Evolutionary conservation across 352 stramenopile species (phyloP).

Genomic region (Thalassiosira pacifica): DNA sequence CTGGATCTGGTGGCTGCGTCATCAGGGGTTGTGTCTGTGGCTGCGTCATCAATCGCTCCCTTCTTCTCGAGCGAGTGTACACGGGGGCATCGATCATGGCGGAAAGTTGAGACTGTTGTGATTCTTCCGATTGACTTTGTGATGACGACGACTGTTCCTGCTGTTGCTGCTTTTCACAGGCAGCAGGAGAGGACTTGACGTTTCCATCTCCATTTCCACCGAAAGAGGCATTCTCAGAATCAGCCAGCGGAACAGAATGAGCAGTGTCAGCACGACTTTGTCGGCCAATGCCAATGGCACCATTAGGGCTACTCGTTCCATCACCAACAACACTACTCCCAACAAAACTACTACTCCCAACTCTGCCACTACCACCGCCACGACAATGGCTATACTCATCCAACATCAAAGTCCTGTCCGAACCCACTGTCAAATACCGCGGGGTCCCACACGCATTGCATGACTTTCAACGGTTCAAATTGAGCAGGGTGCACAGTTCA

Average conservation of each 20-base stretch:
- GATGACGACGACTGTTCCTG: no score
- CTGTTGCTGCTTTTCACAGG: background rate
- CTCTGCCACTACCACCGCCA: no score
- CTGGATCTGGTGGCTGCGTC: slow-evolving; percentile 9
- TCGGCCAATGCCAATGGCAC: no score
- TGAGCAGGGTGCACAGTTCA: slow-evolving; percentile 61
- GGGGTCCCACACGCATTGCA: slow-evolving; percentile 63
- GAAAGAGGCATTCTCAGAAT: no score
- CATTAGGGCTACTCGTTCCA: background rate
- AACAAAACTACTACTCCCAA: background rate
- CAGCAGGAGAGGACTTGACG: no score
- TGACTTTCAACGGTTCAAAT: slow-evolving; percentile 55
- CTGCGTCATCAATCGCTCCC: slow-evolving; percentile 22
- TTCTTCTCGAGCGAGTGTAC: slow-evolving; percentile 46
- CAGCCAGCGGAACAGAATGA: no score
- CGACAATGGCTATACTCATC: slow-evolving; percentile 9
- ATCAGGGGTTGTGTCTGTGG: slow-evolving; percentile 29
- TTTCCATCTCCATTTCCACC: no score
- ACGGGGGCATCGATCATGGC: slow-evolving; percentile 50
- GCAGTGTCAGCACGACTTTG: no score
- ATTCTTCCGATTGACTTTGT: background rate
- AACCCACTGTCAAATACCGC: slow-evolving; percentile 30
- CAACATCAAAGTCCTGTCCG: slow-evolving; percentile 26
- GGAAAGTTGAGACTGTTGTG: slow-evolving; percentile 36
- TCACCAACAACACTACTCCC: background rate